Conservation (phyloP, 2,329 filamentous ascomycete species). For the Phialophora macrospora region DNA sequence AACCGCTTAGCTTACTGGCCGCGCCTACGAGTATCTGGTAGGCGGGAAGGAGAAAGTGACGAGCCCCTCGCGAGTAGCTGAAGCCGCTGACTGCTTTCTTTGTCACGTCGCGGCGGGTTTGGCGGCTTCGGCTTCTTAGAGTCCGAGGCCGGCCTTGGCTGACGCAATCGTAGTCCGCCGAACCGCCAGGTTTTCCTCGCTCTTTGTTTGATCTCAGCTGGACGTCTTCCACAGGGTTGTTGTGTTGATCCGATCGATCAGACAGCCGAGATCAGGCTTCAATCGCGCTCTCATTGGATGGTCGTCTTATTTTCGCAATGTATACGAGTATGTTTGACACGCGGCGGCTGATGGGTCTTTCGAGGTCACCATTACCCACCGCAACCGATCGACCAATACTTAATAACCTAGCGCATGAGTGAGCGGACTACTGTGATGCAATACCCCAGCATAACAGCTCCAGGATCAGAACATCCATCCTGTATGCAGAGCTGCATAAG, state of each 20-base stretch:
- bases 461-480: too few species aligned
- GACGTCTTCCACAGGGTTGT: neutral
- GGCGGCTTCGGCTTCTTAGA: neutral
- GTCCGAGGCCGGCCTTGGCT: conserved; percentile 6
- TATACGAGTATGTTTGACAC: too few species aligned
- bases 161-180: neutral
- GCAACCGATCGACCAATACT: too few species aligned
- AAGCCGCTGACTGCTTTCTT: conserved; percentile 1
- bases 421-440: too few species aligned
- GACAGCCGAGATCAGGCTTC: neutral
- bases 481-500: too few species aligned
- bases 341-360: too few species aligned
- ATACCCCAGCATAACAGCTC: too few species aligned
- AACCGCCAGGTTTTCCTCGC: neutral
- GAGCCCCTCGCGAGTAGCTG: neutral
- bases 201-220: neutral
- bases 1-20: neutral
- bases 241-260: neutral
- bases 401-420: too few species aligned
- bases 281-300: neutral
- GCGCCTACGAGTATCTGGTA: neutral
- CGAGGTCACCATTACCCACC: too few species aligned
- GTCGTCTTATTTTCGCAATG: neutral
- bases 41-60: neutral
- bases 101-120: neutral